Percentiles rank a stretch among this genome's conserved stretches.
phyloP scores from a whole-genome alignment of 78 protist genomes.

The Dictyostelium intermedium region DNA sequence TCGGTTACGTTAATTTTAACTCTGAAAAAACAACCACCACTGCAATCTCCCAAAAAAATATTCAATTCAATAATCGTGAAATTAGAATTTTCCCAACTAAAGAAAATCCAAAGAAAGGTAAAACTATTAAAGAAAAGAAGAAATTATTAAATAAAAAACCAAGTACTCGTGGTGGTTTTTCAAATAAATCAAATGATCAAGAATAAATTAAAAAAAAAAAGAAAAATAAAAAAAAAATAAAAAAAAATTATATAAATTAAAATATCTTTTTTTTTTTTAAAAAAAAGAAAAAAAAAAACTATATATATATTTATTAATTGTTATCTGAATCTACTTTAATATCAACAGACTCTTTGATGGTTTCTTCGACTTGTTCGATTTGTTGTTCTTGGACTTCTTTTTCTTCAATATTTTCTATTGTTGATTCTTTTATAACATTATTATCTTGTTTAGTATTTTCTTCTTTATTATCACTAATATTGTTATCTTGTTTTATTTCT shows the following conservation, averaged over 20 bases:
- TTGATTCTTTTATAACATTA: background rate
- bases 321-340: background rate
- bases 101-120: constrained; percentile 49
- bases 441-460: background rate
- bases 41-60: background rate
- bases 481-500: background rate
- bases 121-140: constrained; percentile 26
- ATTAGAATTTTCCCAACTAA: constrained; percentile 74
- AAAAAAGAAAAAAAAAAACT: background rate
- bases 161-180: background rate
- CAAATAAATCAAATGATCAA: background rate
- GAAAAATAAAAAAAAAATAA: background rate
- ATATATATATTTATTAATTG: background rate
- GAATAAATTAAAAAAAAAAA: background rate
- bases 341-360: background rate
- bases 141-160: constrained; percentile 4
- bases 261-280: background rate
- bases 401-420: background rate
- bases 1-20: constrained; percentile 41
- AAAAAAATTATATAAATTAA: background rate
- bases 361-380: background rate
- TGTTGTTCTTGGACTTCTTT: background rate
- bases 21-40: background rate
- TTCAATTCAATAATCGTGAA: background rate
- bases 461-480: background rate